Evolutionary conservation across 495 filamentous ascomycete species (phyloP).

Genomic region (Trichodelitschia bisporula): DNA sequence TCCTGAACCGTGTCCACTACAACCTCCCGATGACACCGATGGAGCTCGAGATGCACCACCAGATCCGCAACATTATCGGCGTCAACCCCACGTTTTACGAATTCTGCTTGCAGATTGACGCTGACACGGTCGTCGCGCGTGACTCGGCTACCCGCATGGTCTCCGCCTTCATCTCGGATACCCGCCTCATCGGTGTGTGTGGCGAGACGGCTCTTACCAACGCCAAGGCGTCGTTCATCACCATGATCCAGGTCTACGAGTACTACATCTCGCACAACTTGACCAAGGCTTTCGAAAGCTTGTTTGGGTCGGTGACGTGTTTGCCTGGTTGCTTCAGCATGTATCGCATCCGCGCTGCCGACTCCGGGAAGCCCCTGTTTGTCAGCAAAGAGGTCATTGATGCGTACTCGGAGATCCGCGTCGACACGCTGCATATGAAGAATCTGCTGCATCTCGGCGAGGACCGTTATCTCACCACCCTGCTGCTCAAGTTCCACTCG

Average conservation of each 20-base stretch:
- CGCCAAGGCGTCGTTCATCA: constrained; percentile 73
- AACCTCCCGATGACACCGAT: constrained; percentile 87
- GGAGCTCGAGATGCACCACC: constrained; percentile 95
- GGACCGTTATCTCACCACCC: constrained; percentile 86
- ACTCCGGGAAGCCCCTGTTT: constrained; percentile 85
- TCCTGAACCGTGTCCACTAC: constrained; percentile 95
- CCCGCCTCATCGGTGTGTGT: constrained; percentile 73
- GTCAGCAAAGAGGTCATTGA: constrained; percentile 79
- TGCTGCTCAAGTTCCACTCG: constrained; percentile 77
- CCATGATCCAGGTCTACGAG: constrained; percentile 99
- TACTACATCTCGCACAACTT: constrained; percentile 99
- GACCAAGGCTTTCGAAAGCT: constrained; percentile 91
- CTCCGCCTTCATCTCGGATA: constrained; percentile 73
- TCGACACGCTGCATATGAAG: constrained; percentile 98
- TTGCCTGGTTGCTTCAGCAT: constrained; percentile 95
- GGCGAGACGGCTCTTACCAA: constrained; percentile 89
- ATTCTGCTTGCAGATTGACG: constrained; percentile 89
- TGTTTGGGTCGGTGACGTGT: constrained; percentile 95
- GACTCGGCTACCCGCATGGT: constrained; percentile 90
- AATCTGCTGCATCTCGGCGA: constrained; percentile 88
- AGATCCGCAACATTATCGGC: constrained; percentile 96
- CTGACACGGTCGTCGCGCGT: constrained; percentile 78
- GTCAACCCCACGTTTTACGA: constrained; percentile 98
- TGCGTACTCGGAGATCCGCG: constrained; percentile 67
- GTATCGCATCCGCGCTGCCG: constrained; percentile 87